Conservation (phyloP, 2,329 filamentous ascomycete species). For the Microdochium paspali region DNA sequence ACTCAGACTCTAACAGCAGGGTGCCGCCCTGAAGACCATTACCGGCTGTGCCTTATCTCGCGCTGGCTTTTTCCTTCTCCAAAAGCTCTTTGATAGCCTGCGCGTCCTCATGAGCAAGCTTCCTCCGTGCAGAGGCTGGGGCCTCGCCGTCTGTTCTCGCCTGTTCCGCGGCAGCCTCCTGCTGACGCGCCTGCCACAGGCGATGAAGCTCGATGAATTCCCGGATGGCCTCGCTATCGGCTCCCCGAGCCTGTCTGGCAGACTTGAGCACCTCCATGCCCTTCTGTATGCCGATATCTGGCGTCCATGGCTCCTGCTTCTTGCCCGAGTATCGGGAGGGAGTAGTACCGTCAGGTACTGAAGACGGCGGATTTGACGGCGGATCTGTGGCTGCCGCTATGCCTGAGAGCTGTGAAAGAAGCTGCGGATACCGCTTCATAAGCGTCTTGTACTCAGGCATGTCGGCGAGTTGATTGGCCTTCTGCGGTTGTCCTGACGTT, state of each 20-base stretch:
- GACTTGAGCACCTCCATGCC: slow-evolving; percentile 44
- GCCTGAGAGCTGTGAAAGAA: slow-evolving; percentile 14
- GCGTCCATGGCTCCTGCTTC: slow-evolving; percentile 40
- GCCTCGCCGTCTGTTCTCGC: slow-evolving; percentile 15
- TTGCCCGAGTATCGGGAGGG: slow-evolving; percentile 17
- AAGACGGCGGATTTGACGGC: slow-evolving; percentile 6
- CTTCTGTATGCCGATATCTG: slow-evolving; percentile 45
- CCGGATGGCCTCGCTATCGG: slow-evolving; percentile 47
- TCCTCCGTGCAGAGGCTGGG: slow-evolving; percentile 29
- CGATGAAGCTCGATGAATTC: slow-evolving; percentile 53
- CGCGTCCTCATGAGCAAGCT: slow-evolving; percentile 36
- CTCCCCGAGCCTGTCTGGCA: slow-evolving; percentile 37
- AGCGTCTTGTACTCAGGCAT: slow-evolving; percentile 17
- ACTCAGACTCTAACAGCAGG: no score
- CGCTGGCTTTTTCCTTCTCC: neutral
- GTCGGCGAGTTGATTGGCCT: slow-evolving; percentile 11
- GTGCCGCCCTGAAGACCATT: neutral
- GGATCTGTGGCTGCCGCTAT: slow-evolving; percentile 21
- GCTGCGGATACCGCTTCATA: slow-evolving; percentile 15
- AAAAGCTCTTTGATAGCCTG: slow-evolving; percentile 40
- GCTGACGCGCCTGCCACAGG: slow-evolving; percentile 22
- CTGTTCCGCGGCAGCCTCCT: slow-evolving; percentile 15
- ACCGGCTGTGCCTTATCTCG: neutral
- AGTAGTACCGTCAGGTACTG: slow-evolving; percentile 1
- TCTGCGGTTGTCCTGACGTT: neutral